Evolutionary conservation across 352 stramenopile genomes (phyloP), one percentile per base, ranked within the genome.

Genomic region (Phytophthora citrophthora): DNA sequence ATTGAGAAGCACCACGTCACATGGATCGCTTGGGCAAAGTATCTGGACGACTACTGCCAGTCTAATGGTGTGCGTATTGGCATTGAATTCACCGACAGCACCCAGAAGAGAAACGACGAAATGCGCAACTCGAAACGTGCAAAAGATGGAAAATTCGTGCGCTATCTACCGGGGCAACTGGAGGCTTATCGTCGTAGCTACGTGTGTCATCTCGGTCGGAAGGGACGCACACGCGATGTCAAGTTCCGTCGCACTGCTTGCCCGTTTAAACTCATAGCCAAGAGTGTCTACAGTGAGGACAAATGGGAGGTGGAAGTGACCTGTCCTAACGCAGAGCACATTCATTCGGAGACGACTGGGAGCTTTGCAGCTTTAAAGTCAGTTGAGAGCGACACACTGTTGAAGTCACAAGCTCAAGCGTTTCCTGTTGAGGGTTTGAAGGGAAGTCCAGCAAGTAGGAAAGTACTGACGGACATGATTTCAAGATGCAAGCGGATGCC

Each of bases 111-210:
- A 32, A 60, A 60, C 15, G 18, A 51, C 16, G 52, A 60, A 15
- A 60, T 60, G 26, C n/a, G 40, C 26, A 50, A 60, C 18, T 49
- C 52, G 10, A 60, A 60, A 34, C 52, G 40, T n/a, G 39, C 52
- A 13, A 60, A 60, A 32, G 26, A 26, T 15, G 50, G 50, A 4
- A 57, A 48, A 57, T 50, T 45, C 26, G 52, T 60, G 11, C 24
- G 52, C 11, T 50, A 24, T 12, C 11, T 60, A 11, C 39, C 52
- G 2, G 16, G 44, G 43, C 24, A 43, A 23, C 16, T 60, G 52
- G 51, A 58, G 10, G 38, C 39, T 11, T 58, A 58, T 58, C 51
- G 51, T 58, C 51, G 51, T 40, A 58, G 51, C 18, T 60, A 60
- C 27, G 40, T 60, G 40, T 60, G 40, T 26, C 53, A 45, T 52